Conservation (phyloP, 306 rosid species). For the Lotus japonicus region DNA sequence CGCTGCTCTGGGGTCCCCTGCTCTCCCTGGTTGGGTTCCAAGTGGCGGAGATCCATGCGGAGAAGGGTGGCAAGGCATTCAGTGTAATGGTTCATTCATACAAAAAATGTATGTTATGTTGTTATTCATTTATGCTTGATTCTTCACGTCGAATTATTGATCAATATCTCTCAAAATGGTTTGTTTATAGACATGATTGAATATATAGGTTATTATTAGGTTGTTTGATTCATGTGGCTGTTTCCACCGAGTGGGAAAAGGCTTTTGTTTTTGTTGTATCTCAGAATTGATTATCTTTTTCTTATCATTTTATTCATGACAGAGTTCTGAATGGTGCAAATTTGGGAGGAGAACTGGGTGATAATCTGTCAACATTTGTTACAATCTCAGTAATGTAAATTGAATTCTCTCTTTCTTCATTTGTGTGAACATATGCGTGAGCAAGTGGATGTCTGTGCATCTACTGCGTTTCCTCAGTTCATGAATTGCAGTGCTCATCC, state of each 20-base stretch:
- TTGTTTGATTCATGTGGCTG: neutral
- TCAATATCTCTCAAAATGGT: neutral
- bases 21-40: conserved; percentile 79
- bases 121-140: conserved; percentile 14
- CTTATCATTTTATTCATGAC: conserved; percentile 31
- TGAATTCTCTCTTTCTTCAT: conserved; percentile 13
- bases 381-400: conserved; percentile 67
- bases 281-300: conserved; percentile 7
- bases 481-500: neutral
- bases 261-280: neutral
- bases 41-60: conserved; percentile 97
- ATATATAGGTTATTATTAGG: neutral
- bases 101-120: conserved; percentile 46
- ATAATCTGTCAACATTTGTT: conserved; percentile 54
- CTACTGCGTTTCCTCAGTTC: neutral
- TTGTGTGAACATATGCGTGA: neutral
- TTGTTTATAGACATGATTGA: neutral
- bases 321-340: conserved; percentile 80
- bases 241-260: neutral
- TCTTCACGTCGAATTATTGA: conserved; percentile 6
- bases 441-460: neutral
- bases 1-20: conserved; percentile 65
- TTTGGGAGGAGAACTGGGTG: conserved; percentile 87
- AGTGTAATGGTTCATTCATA: conserved; percentile 58
- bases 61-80: conserved; percentile 90